Evolutionary conservation across 208 protist genomes (phyloP).

Genomic region (Crithidia sp.): DNA sequence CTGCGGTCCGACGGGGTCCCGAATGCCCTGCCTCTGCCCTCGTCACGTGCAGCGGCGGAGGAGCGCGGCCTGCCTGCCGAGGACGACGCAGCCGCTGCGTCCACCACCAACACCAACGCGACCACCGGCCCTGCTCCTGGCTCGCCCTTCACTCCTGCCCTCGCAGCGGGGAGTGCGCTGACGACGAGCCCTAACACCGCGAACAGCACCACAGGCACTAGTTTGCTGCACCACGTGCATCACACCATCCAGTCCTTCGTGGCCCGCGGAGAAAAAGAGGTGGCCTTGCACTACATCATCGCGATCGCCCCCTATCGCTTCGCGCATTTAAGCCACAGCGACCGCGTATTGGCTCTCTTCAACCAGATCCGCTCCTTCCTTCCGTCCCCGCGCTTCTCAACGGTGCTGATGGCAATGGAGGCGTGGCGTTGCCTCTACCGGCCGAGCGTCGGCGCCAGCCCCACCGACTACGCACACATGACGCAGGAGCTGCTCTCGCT

Average conservation of each 20-base stretch:
- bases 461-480: slow-evolving; percentile 56
- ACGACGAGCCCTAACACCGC: slow-evolving; percentile 10
- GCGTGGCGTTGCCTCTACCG: slow-evolving; percentile 63
- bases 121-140: not conserved
- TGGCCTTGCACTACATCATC: slow-evolving; percentile 76
- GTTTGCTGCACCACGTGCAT: slow-evolving; percentile 32
- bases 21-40: slow-evolving; percentile 7
- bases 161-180: not conserved
- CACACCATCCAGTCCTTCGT: slow-evolving; percentile 53
- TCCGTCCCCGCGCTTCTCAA: slow-evolving; percentile 48
- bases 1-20: not conserved
- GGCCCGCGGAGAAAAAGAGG: slow-evolving; percentile 53
- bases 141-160: slow-evolving; percentile 3
- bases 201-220: not conserved
- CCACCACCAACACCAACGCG: slow-evolving; percentile 2
- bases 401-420: slow-evolving; percentile 77
- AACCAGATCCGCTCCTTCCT: slow-evolving; percentile 71
- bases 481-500: slow-evolving; percentile 55
- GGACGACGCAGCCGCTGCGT: slow-evolving; percentile 6
- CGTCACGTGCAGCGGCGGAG: slow-evolving; percentile 15
- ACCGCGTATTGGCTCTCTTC: slow-evolving; percentile 67
- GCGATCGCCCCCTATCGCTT: slow-evolving; percentile 54
- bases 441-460: slow-evolving; percentile 42
- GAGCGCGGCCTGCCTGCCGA: slow-evolving; percentile 8
- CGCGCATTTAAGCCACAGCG: slow-evolving; percentile 32